A percentile compares a stretch with the other conserved stretches of the same genome.
These are phyloP conservation scores for Penicillium fimorum DNA, from an alignment of 495 filamentous ascomycete genomes.

Conservation along the genomic window DNA sequence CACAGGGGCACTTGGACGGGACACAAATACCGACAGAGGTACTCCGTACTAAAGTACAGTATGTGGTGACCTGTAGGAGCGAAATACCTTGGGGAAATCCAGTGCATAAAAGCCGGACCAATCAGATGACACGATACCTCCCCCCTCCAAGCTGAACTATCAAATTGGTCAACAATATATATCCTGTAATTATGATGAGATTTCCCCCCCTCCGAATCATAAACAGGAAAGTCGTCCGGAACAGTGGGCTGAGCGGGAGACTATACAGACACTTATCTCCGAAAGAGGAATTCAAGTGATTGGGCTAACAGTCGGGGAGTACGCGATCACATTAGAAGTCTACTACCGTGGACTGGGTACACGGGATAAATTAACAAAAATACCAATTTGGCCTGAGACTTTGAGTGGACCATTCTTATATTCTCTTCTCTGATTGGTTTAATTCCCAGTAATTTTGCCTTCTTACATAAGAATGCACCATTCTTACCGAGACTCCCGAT, in stretches of 20 bases:
- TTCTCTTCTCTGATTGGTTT: neutral
- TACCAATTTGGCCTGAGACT: conserved; percentile 3
- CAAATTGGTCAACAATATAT: conserved; percentile 21
- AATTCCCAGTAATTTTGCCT: neutral
- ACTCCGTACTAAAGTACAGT: neutral
- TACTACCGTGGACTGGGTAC: conserved; percentile 1
- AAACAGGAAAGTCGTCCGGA: conserved; percentile 5
- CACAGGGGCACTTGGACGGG: conserved; percentile 19
- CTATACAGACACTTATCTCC: neutral
- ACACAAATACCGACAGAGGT: conserved; percentile 11
- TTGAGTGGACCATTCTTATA: neutral
- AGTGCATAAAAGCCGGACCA: conserved; percentile 20
- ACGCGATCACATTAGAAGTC: conserved; percentile 3
- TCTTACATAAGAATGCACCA: conserved; percentile 15
- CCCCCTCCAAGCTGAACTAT: conserved; percentile 22
- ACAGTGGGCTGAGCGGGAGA: neutral
- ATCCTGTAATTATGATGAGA: conserved; percentile 7
- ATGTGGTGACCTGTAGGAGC: neutral
- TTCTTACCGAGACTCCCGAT: conserved; percentile 10
- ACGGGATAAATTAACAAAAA: conserved; percentile 7
- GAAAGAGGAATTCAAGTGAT: too few relatives aligned
- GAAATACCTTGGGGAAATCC: neutral
- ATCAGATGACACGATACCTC: conserved; percentile 14
- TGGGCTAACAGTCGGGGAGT: conserved; percentile 6
- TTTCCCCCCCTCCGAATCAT: conserved; percentile 24